phyloP scores from a whole-genome alignment of 148 eudicot genomes.

The Suaeda aralocaspica region DNA sequence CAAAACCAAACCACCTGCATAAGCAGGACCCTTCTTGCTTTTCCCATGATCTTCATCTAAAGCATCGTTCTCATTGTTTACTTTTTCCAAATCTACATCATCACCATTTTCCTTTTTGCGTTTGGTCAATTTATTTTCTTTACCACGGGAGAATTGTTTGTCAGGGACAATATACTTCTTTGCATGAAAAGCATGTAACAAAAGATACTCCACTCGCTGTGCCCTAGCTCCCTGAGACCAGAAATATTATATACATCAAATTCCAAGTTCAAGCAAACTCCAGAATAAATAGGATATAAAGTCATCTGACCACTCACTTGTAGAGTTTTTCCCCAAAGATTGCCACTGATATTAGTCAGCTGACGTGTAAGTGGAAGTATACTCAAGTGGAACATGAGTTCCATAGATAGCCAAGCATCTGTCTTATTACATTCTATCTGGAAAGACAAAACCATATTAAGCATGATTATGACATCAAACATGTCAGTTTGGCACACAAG shows the following conservation, averaged over 20 bases:
- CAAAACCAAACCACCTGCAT: slow-evolving; percentile 94
- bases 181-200: slow-evolving; percentile 92
- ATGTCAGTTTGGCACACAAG: background rate
- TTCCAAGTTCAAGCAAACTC: slow-evolving; percentile 7
- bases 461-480: background rate
- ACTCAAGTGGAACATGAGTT: slow-evolving; percentile 96
- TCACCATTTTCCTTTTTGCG: slow-evolving; percentile 58
- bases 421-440: slow-evolving; percentile 94
- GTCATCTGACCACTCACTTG: slow-evolving; percentile 48
- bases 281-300: background rate
- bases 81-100: slow-evolving; percentile 36
- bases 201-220: slow-evolving; percentile 92
- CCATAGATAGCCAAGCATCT: slow-evolving; percentile 98
- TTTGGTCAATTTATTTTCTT: slow-evolving; percentile 56
- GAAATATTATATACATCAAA: slow-evolving; percentile 7
- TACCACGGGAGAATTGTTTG: slow-evolving; percentile 59
- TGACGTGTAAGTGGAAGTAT: slow-evolving; percentile 95
- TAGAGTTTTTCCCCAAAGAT: slow-evolving; percentile 98
- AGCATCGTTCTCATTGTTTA: slow-evolving; percentile 48
- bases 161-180: slow-evolving; percentile 92
- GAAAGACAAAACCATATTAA: slow-evolving; percentile 19
- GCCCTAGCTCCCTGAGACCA: slow-evolving; percentile 92
- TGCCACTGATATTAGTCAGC: slow-evolving; percentile 93
- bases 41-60: slow-evolving; percentile 46
- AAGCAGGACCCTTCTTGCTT: slow-evolving; percentile 82